Base-by-base conservation (phyloP, 2,329 filamentous ascomycete genomes). In the Alternaria sp. region DNA sequence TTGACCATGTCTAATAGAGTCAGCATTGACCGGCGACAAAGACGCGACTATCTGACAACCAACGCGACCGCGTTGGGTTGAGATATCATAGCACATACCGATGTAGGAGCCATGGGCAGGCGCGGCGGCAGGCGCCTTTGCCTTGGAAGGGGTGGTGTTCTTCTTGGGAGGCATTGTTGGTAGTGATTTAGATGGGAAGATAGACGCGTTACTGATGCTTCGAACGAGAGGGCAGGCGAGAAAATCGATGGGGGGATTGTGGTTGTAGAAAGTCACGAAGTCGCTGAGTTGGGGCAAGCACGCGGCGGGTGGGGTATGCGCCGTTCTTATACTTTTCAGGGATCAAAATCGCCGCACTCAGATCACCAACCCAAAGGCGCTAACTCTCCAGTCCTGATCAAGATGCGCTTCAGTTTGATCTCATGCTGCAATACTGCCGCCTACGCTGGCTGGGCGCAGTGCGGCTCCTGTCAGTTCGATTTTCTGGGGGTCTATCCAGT, bases 1-100 rank as follows among this genome's bases (percentile, higher is more conserved):
- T 89, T 90, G 80, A 91, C 89, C 89, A 91, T 90, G 81, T 89
- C 88, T 90, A 79, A 69, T 67, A 70, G 59, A 71, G 84, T 88
- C 82, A 87, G 85, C 78, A 85, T 79, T 78, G 69, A 66, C 74
- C 80, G 74, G 86, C 85, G 86, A 89, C 79, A 74, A 80, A 61
- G 74, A 78, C 73, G 66, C 75, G 77, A 68, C 57, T 59, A 70
- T 60, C 54, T 74, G 77, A 70, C 74, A 68, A 50, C 64, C 64
- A 50, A 75, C 78, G 83, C 83, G 83, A 86, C 79, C 77, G 66
- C 75, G 79, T 77, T 76, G 78, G 74, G 77, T 79, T 69, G 78
- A 81, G 80, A 74, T 79, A 78, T 69, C 63, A 62, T 54, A 82
- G 85, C 77, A 74, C 75, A 63, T 74, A 90, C 89, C 88, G 82